Percentiles rank a stretch among this genome's conserved stretches.
These are phyloP conservation scores for Cladosporium sp. DNA, from an alignment of 2,329 filamentous ascomycete genomes.

Conservation along the genomic window DNA sequence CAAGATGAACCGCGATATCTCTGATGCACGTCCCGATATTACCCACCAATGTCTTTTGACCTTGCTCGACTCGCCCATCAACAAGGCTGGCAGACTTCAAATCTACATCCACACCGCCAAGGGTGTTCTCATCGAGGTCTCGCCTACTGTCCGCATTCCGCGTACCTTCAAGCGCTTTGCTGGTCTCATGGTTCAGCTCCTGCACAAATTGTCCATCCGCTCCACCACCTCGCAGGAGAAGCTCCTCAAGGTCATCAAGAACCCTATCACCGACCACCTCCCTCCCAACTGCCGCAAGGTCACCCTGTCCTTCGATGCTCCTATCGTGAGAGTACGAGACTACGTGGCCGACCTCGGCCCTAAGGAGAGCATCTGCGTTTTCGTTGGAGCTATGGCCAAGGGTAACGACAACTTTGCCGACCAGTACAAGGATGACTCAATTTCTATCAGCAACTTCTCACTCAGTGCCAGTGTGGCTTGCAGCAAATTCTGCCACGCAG, in stretches of 20 bases:
- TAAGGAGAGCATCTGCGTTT: slow-evolving; percentile 94
- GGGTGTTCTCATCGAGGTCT: slow-evolving; percentile 95
- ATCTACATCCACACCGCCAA: slow-evolving; percentile 99
- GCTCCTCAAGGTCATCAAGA: slow-evolving; percentile 93
- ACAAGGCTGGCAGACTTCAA: slow-evolving; percentile 95
- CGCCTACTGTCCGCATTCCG: slow-evolving; percentile 94
- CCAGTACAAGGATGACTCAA: slow-evolving; percentile 89
- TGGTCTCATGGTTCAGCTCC: slow-evolving; percentile 94
- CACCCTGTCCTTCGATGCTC: slow-evolving; percentile 89
- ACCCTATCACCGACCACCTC: slow-evolving; percentile 94
- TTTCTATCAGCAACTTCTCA: slow-evolving; percentile 97
- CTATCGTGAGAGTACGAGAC: slow-evolving; percentile 80
- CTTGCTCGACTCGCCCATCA: slow-evolving; percentile 94
- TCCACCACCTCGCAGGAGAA: slow-evolving; percentile 98
- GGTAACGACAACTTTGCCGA: slow-evolving; percentile 94
- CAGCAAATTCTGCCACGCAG: slow-evolving; percentile 99
- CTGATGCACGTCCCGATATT: slow-evolving; percentile 94
- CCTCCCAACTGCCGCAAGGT: slow-evolving; percentile 97
- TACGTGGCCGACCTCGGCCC: slow-evolving; percentile 75
- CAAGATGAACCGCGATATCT: slow-evolving; percentile 99
- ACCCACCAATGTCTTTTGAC: slow-evolving; percentile 99
- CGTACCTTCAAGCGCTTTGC: slow-evolving; percentile 99
- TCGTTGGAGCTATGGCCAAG: slow-evolving; percentile 98
- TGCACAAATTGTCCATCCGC: slow-evolving; percentile 91
- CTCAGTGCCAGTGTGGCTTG: slow-evolving; percentile 96